Conservation (phyloP, 1,284 basidiomycete genomes). For the Microbotryum saponariae region DNA sequence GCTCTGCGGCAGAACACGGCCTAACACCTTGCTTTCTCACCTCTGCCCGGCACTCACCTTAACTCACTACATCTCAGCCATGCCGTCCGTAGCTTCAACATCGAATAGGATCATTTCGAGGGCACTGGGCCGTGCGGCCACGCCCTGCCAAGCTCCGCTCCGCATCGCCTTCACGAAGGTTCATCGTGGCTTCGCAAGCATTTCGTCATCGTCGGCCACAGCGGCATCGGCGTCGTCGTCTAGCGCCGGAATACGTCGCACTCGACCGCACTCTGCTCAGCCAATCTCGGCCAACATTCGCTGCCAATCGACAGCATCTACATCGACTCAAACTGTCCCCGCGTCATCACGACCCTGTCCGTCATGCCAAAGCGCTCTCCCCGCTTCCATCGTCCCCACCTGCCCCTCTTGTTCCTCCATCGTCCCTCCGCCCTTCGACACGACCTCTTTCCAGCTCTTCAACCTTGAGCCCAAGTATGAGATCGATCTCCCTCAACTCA, state of each 20-base stretch:
- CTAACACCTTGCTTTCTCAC: no score
- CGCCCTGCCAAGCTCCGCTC: no score
- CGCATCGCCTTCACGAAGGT: no score
- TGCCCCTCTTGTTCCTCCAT: conserved; percentile 62
- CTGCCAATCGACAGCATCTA: not conserved
- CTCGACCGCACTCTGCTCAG: not conserved
- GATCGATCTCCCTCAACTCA: conserved; percentile 58
- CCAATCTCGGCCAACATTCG: not conserved
- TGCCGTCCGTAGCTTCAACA: no score
- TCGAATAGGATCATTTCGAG: no score
- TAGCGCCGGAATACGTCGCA: not conserved
- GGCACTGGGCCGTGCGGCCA: no score
- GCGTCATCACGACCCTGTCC: conserved; percentile 46
- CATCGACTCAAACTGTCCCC: not conserved
- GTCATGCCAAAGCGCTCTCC: conserved; percentile 53
- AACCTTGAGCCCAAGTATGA: conserved; percentile 52
- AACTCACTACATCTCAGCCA: no score
- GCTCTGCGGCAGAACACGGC: no score
- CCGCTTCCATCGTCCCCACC: conserved; percentile 54
- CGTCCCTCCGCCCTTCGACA: conserved; percentile 47
- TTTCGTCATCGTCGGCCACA: no score
- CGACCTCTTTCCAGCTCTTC: conserved; percentile 48
- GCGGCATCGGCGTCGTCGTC: not conserved
- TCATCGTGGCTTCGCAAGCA: no score
- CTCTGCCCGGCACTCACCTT: no score